Conservation (phyloP, 179 eudicot genomes). For the Spergularia azorica region DNA sequence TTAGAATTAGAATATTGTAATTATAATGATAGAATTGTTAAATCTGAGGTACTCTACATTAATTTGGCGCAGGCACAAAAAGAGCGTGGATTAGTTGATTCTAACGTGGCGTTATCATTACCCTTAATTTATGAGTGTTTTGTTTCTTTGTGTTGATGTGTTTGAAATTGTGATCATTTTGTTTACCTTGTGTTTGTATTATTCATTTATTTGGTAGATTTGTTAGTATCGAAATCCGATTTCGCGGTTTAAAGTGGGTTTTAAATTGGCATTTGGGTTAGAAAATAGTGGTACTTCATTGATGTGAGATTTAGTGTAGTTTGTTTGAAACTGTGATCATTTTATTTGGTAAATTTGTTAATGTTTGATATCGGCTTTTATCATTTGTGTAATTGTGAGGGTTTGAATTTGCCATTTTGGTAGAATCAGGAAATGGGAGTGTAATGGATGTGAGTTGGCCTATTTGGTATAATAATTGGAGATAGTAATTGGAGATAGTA, state of each 20-base stretch:
- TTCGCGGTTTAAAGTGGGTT: not conserved
- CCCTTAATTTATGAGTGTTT: too few relatives aligned
- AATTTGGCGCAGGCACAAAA: too few relatives aligned
- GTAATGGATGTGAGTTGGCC: not conserved
- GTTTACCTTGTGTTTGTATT: too few relatives aligned
- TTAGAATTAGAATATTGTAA: not conserved
- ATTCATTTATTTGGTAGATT: not conserved
- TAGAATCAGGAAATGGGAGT: conserved; percentile 6
- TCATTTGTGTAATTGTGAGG: not conserved
- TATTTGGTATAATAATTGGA: not conserved
- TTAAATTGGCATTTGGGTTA: not conserved
- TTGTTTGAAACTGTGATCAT: not conserved
- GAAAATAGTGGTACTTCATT: not conserved
- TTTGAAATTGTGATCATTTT: too few relatives aligned
- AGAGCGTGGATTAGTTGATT: too few relatives aligned
- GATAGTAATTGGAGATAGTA: not conserved
- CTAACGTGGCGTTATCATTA: too few relatives aligned
- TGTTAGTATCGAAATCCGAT: not conserved
- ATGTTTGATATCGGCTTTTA: not conserved
- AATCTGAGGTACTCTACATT: not conserved
- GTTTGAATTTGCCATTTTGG: not conserved
- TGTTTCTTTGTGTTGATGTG: too few relatives aligned
- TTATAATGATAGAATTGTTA: not conserved
- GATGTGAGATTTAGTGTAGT: not conserved
- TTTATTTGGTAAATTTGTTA: not conserved